These are phyloP conservation scores for Epichloe uncinata DNA, from an alignment of 2,329 filamentous ascomycete genomes.

Conservation along the genomic window DNA sequence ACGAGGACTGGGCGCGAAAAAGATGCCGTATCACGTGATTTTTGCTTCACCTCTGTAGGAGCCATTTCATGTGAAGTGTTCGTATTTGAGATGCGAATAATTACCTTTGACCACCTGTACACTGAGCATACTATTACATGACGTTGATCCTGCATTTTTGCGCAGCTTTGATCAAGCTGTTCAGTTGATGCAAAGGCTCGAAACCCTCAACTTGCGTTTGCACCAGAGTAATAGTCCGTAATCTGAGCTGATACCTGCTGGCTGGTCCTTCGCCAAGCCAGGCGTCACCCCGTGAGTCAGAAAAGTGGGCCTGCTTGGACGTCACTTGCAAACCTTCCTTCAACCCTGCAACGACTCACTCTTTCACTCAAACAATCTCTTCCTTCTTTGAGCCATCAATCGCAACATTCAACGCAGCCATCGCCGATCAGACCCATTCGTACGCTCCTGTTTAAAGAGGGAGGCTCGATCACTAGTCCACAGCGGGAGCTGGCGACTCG, in stretches of 20 bases:
- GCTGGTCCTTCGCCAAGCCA: not conserved
- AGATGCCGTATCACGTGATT: constrained; percentile 17
- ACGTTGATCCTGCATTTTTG: too few relatives aligned
- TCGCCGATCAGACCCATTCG: not conserved
- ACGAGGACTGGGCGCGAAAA: constrained; percentile 15
- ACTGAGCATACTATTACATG: too few relatives aligned
- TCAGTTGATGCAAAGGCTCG: not conserved
- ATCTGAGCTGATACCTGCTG: not conserved
- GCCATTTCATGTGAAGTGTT: too few relatives aligned
- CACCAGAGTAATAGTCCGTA: too few relatives aligned
- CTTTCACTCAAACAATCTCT: not conserved
- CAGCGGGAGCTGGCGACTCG: not conserved
- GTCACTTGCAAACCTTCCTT: constrained; percentile 9
- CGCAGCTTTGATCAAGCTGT: not conserved
- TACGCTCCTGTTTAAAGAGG: not conserved
- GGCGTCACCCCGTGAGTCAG: not conserved
- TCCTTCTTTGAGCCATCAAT: not conserved
- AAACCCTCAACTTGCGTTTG: too few relatives aligned
- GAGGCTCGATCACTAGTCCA: not conserved
- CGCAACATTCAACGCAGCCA: not conserved
- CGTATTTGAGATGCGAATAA: too few relatives aligned
- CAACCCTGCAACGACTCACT: not conserved
- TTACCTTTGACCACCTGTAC: too few relatives aligned
- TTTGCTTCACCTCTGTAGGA: too few relatives aligned
- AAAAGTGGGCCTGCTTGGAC: constrained; percentile 6